Percentiles rank a stretch among this genome's conserved stretches.
Evolutionary conservation across 169 alveolate genomes (phyloP).

Genomic region (Perkinsus marinus): DNA sequence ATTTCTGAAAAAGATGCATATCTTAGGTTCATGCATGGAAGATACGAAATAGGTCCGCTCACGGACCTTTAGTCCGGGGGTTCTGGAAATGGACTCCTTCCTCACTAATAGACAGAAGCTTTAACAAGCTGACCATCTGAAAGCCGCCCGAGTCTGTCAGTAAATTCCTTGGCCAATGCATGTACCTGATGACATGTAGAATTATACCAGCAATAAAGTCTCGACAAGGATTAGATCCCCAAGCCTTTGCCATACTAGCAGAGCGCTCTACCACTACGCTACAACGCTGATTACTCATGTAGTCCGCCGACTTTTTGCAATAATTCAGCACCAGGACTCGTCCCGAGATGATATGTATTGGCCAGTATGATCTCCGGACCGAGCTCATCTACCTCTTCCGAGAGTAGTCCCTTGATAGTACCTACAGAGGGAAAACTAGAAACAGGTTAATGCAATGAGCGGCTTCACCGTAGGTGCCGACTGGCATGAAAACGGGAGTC

Average conservation of each 20-base stretch:
- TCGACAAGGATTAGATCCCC: neutral
- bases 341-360: slow-evolving; percentile 91
- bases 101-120: slow-evolving; percentile 74
- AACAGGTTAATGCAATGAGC: too few relatives aligned
- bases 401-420: slow-evolving; percentile 65
- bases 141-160: slow-evolving; percentile 95
- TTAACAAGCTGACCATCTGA: slow-evolving; percentile 81
- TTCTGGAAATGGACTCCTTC: slow-evolving; percentile 85
- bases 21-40: neutral
- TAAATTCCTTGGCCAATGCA: slow-evolving; percentile 78
- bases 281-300: slow-evolving; percentile 36
- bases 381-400: slow-evolving; percentile 48
- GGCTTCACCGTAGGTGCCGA: slow-evolving; percentile 86
- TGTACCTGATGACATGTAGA: slow-evolving; percentile 38
- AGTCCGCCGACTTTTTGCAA: slow-evolving; percentile 76
- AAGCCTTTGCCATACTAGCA: neutral
- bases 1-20: slow-evolving; percentile 28
- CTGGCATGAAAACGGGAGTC: slow-evolving; percentile 98
- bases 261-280: neutral
- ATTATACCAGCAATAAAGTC: too few relatives aligned
- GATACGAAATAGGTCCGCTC: neutral
- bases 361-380: slow-evolving; percentile 75
- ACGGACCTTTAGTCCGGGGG: slow-evolving; percentile 3
- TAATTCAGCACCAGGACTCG: slow-evolving; percentile 81
- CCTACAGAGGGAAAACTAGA: neutral